Percentiles rank a stretch among this genome's conserved stretches.
Conservation (phyloP, 257 asterid species). For the Pogostemon cablin region DNA sequence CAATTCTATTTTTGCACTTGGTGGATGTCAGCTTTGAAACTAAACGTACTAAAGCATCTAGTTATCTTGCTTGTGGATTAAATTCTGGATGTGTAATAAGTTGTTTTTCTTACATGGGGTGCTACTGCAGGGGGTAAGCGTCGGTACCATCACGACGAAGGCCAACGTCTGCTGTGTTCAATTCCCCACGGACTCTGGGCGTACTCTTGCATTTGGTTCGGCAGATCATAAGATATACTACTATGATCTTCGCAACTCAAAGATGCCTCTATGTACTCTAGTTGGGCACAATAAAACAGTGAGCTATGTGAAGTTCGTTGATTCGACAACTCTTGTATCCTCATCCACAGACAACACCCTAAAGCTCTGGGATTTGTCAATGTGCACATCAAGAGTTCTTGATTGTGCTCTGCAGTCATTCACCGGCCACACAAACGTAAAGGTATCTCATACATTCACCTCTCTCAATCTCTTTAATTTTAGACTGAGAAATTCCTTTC, state of each 20-base stretch:
- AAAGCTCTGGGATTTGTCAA: slow-evolving; percentile 97
- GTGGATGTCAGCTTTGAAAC: slow-evolving; percentile 95
- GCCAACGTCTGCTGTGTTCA: slow-evolving; percentile 99
- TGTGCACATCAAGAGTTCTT: slow-evolving; percentile 70
- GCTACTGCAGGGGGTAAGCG: slow-evolving; percentile 89
- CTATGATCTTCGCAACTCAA: slow-evolving; percentile 87
- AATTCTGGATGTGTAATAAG: slow-evolving; percentile 50
- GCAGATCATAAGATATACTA: slow-evolving; percentile 95
- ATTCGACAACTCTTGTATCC: slow-evolving; percentile 86
- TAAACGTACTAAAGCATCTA: slow-evolving; percentile 78
- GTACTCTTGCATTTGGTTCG: slow-evolving; percentile 92
- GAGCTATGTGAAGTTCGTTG: slow-evolving; percentile 92
- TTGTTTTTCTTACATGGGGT: slow-evolving; percentile 68
- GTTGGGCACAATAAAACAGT: slow-evolving; percentile 93
- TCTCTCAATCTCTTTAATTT: neutral
- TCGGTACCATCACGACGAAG: slow-evolving; percentile 83
- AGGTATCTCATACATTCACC: slow-evolving; percentile 49
- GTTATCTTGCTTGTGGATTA: slow-evolving; percentile 47
- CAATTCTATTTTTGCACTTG: slow-evolving; percentile 94
- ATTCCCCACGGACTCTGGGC: slow-evolving; percentile 82
- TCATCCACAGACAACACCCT: slow-evolving; percentile 92
- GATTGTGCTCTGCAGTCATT: slow-evolving; percentile 90
- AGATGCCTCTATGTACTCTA: slow-evolving; percentile 84
- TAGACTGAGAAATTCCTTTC: too few species aligned
- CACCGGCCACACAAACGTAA: slow-evolving; percentile 90